Evolutionary conservation across 768 basidiomycete genomes (phyloP), one percentile per base, ranked within the genome.

Genomic region (Multifurca ochricompacta): DNA sequence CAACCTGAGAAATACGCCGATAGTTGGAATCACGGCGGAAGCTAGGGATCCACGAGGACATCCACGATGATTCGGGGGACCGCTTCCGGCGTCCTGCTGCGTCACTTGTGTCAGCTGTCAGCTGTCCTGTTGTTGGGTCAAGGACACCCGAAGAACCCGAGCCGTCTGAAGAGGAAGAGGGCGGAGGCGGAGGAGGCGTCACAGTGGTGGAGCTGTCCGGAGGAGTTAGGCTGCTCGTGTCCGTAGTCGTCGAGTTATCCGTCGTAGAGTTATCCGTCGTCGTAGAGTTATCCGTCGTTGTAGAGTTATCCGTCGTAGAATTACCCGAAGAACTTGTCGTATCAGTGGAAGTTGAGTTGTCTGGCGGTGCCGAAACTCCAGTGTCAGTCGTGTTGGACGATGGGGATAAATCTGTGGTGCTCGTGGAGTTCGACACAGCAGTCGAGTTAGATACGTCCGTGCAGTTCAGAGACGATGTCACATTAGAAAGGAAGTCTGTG

Each of bases 1-100:
- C 70, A 13, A 48, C 48, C 48, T 71, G 72, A 1, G 63, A 67
- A 43, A 71, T 58, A 32, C 68, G 67, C 44, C 51, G 58, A 28
- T 47, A 31, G 41, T 39, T 36, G 31, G 45, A 5, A 21, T 6
- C 3, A n/a, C 19, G 30, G n/a, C 14, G 5, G 42, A 10, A 19
- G 31, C 9, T 8, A 6, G 43, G 54, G 1, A 47, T 31, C n/a
- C 36, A 44, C 39, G 51, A 25, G 31, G 27, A 28, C 14, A 42
- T 1, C 46, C 31, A 46, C 23, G 31, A 19, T 10, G 31, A 14
- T 30, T 35, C 16, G 56, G 59, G n/a, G 60, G 59, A 48, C 51
- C 37, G 28, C 48, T 51, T 32, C 57, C 50, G 25, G 56, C 57
- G 42, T 30, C 50, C 52, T n/a, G 21, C 25, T 11, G 57, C 35